Evolutionary conservation across 1,139 yeast species (phyloP).

Genomic region (Scheffersomyces illinoinensis): DNA sequence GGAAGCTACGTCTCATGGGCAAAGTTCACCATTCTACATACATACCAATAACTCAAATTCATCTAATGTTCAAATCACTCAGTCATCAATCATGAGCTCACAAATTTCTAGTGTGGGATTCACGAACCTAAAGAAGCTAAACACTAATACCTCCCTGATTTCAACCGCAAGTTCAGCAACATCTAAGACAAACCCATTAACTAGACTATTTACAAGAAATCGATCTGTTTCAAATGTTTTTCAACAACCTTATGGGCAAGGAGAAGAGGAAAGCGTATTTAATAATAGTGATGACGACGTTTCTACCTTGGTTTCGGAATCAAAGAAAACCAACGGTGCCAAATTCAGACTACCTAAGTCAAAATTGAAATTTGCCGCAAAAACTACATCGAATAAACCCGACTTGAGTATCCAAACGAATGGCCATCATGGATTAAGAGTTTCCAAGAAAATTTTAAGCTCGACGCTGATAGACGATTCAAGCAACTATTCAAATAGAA

Average conservation of each 20-base stretch:
- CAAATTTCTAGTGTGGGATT: constrained; percentile 45
- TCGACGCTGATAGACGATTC: constrained; percentile 22
- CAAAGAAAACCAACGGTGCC: constrained; percentile 5
- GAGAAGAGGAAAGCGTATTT: constrained; percentile 1
- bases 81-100: constrained; percentile 14
- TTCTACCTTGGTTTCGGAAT: constrained; percentile 5
- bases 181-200: constrained; percentile 26
- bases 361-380: constrained; percentile 14
- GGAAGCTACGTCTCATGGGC: constrained; percentile 4
- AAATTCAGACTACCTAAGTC: constrained; percentile 16
- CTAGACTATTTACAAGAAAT: constrained; percentile 37
- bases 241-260: constrained; percentile 9
- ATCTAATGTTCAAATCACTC: constrained; percentile 15
- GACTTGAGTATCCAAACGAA: constrained; percentile 31
- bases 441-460: constrained; percentile 29
- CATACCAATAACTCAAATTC: constrained; percentile 24
- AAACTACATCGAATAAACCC: constrained; percentile 18
- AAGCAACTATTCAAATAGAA: constrained; percentile 14
- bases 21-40: constrained; percentile 14
- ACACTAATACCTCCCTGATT: constrained; percentile 32
- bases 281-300: constrained; percentile 13
- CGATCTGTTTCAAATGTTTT: constrained; percentile 23
- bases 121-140: constrained; percentile 35
- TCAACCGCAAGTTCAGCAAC: constrained; percentile 27
- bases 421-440: constrained; percentile 29